Conservation (phyloP, 139 green algal species). For the Chlorella sp. region DNA sequence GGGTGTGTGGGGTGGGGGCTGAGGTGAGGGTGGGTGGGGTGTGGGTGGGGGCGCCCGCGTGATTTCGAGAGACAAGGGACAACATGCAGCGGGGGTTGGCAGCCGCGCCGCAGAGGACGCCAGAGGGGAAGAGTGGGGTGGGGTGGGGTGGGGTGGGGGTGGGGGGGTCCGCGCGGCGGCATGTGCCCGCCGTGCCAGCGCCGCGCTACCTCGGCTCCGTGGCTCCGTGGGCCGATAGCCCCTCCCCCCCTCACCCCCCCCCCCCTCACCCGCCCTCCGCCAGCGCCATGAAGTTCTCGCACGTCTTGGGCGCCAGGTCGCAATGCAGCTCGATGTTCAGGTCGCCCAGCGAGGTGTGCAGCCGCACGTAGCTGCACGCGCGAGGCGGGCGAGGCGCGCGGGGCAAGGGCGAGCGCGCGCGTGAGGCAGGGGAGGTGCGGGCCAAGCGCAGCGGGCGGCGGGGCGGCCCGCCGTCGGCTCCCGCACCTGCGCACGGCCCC, state of each 20-base stretch:
- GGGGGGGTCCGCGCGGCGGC: no score
- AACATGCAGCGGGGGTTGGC: no score
- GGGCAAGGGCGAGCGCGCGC: neutral
- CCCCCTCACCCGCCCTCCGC: constrained; percentile 58
- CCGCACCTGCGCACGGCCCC: no score
- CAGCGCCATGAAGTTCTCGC: constrained; percentile 97
- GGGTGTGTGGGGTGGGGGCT: no score
- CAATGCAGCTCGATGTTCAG: constrained; percentile 94
- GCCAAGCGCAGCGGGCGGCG: neutral
- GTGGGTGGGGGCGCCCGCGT: neutral
- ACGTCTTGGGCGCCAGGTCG: constrained; percentile 85
- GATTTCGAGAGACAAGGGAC: no score
- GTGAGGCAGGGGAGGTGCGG: neutral
- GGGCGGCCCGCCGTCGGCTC: neutral
- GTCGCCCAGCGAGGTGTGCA: constrained; percentile 83
- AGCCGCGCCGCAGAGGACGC: no score
- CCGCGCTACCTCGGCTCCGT: no score
- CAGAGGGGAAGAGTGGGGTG: neutral
- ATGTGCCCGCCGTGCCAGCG: no score
- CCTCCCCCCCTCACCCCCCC: no score
- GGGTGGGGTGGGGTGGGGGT: neutral
- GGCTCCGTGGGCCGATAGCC: no score
- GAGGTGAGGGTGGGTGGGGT: neutral
- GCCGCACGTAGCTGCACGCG: constrained; percentile 61
- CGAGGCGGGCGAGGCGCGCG: neutral